Base-by-base conservation (phyloP, 495 filamentous ascomycete genomes). In the Choiromyces venosus region DNA sequence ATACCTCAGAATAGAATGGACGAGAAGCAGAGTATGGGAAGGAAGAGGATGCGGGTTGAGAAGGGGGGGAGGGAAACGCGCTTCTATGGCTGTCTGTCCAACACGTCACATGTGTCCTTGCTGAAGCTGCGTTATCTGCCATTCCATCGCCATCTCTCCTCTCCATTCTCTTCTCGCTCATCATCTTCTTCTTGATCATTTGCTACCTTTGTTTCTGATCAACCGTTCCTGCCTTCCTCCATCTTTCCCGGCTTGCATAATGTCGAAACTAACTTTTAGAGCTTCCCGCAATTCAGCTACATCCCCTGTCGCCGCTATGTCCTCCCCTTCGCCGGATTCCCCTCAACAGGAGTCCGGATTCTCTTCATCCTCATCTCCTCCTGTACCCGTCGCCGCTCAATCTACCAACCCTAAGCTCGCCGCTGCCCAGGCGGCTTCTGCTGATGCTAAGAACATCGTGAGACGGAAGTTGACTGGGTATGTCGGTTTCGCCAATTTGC, bases 401-500 rank as follows among this genome's bases (percentile, higher is more conserved):
- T 92, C 90, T 76, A 92, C 90, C 86, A 93, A 97, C 86, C 89
- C 91, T 69, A 92, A 94, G 83, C 65, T 83, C 73, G 83, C 84
- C 83, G 92, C 90, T 71, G 89, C 85, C 39, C 90, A 90, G 70
- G 88, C 90, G 82, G 89, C 91, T 81, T 88, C 91, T 76, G 91
- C 86, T 76, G 94, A 97, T 83, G 92, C 91, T 89, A 91, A 92
- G 85, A 98, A 99, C 84, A 96, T 99, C 82, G 95, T 99, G 73
- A 92, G 96, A 83, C 88, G 96, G 84, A 99, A 99, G 88, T 85
- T 99, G 81, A 98, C 95, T 65, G 95, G 95, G 74, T 99, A 97
- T 81, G 95, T 99, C 80, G 95, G 95, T 71, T 99, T 99, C 83
- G 95, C 95, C 82, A 99, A 99, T 83, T 86, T 99, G 84, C 95